Conservation (phyloP, 2,329 filamentous ascomycete species). For the Fusarium sp. region DNA sequence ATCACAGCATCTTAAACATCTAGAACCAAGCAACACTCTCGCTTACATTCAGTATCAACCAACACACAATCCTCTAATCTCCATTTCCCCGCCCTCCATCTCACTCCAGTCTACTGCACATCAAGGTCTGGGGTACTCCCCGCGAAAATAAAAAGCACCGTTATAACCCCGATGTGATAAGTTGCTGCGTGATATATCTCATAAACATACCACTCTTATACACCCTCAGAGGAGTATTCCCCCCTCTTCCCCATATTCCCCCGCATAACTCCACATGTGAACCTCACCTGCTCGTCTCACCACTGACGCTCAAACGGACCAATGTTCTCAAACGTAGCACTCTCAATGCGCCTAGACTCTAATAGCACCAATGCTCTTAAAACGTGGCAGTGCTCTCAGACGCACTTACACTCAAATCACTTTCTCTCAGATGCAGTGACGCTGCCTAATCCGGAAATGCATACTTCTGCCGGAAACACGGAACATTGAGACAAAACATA, state of each 20-base stretch:
- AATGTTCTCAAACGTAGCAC: not conserved
- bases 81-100: slow-evolving; percentile 16
- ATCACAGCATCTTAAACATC: not conserved
- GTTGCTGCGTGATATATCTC: slow-evolving; percentile 20
- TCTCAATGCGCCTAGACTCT: not conserved
- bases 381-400: not conserved
- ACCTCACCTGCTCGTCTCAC: slow-evolving; percentile 30
- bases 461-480: slow-evolving; percentile 8
- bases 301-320: not conserved
- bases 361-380: not conserved
- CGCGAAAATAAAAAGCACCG: not conserved
- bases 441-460: slow-evolving; percentile 10
- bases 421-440: not conserved
- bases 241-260: slow-evolving; percentile 31
- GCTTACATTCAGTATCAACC: not conserved
- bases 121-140: slow-evolving; percentile 6
- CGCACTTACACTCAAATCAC: not conserved
- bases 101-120: not conserved
- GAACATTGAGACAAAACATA: not conserved
- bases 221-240: not conserved
- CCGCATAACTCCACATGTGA: slow-evolving; percentile 29
- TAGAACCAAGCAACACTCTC: not conserved
- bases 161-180: slow-evolving; percentile 1
- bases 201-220: slow-evolving; percentile 21
- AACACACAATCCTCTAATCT: not conserved